Evolutionary conservation across 768 basidiomycete genomes (phyloP), one percentile per base, ranked within the genome.

Genomic region (Panaeolus papilionaceus): DNA sequence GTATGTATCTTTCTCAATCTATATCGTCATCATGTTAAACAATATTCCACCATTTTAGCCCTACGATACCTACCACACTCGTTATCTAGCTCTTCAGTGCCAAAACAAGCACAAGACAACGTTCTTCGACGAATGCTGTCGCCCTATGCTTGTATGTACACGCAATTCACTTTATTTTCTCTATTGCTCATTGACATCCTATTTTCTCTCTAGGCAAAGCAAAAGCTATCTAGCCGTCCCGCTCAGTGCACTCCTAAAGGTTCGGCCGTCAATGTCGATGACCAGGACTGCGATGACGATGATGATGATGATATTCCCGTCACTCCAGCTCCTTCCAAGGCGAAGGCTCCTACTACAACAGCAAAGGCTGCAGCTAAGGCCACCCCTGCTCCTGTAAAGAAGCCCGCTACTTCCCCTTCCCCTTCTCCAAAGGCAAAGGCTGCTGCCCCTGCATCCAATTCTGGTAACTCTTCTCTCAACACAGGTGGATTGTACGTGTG

Each of bases 91-190:
- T 49, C 75, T 91, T 69, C 81, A 79, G 62, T 89, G 87, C 73
- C 73, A 82, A 37, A 71, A 70, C 65, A 78, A 86, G 73, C 86
- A 87, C 72, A 77, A 81, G 74, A 82, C 83, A 9, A 61, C 76
- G 16, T 90, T 90, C 81, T 94, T 92, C 76, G 81, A 87, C 65
- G 72, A 79, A 37, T 94, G 94, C 75, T 92, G 92, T 83, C 88
- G 88, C 75, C 89, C 92, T 67, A 79, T 92, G 68, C 80, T 89
- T 73, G 89, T 89, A 75, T 45, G 83, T 76, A 64, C 58, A 49
- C 47, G 45, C 40, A 65, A 39, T 65, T 49, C 51, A 4, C 47
- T 67, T 20, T 23, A 28, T 61, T 62, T 66, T 63, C 61, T 33
- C 16, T 68, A 33, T 5, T 33, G 3, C 33, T 37, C 33, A 63